Evolutionary conservation across 129 eudicot genomes (phyloP), one percentile per base, ranked within the genome.

Genomic region (Sambucus nigra): DNA sequence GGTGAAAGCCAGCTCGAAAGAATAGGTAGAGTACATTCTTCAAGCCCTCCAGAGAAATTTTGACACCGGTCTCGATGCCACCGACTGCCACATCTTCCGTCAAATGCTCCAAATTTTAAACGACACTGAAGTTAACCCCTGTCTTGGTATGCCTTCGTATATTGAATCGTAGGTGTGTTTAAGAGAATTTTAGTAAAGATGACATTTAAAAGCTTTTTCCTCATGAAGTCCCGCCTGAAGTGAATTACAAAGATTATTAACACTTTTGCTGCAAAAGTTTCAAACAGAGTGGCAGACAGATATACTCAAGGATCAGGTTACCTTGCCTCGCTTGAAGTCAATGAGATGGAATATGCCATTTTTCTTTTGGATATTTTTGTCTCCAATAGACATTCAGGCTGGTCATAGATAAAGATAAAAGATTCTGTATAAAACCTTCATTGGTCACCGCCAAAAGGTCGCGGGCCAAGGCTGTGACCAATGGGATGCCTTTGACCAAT

Each of bases 201-300:
- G 79, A 73, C 20, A 84, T 84, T 52, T 88, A 80, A 24, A 84
- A 84, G 60, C n/a, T n/a, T n/a, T n/a, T n/a, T n/a, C n/a, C n/a
- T n/a, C n/a, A n/a, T n/a, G n/a, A n/a, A n/a, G n/a, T 84, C 51
- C 94, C 94, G 3, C 20, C 72, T 50, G 38, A 57, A 40, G 50
- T 73, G 79, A 73, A 63, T 41, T 79, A 55, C 81, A 84, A 47
- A 70, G 80, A 63, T 63, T 84, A 45, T 68, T 84, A 70, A 80
- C 94, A 10, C 79, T 84, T 70, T 60, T 84, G 53, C 72, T 84
- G 27, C 94, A 84, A n/a, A 84, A 84, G n/a, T n/a, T n/a, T n/a
- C n/a, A n/a, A n/a, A n/a, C n/a, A n/a, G n/a, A n/a, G n/a, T n/a
- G n/a, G n/a, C n/a, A n/a, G n/a, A n/a, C n/a, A n/a, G n/a, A n/a